A percentile compares a stretch with the other conserved stretches of the same genome.
Evolutionary conservation across 371 early-diverging fungal genomes (phyloP).

Genomic region (Apophysomyces variabilis): DNA sequence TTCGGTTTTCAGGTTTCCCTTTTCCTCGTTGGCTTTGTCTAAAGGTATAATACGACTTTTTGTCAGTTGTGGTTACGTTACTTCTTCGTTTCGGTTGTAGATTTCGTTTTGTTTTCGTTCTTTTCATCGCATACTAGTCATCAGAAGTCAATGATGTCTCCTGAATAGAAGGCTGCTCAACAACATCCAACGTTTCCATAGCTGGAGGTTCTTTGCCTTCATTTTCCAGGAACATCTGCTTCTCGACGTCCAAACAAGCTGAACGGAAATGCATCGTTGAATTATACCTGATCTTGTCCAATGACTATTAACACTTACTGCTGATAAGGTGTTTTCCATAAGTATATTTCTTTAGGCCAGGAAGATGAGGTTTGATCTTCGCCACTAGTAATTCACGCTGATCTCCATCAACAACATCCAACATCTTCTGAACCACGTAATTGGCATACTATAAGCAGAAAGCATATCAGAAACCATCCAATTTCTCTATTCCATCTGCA

Average conservation of each 20-base stretch:
- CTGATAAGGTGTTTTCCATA: constrained; percentile 96
- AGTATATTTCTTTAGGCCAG: constrained; percentile 91
- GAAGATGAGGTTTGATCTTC: constrained; percentile 90
- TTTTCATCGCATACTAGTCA: not conserved
- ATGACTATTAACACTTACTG: constrained; percentile 44
- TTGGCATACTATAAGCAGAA: constrained; percentile 79
- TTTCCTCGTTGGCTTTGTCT: not conserved
- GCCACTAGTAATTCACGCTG: constrained; percentile 84
- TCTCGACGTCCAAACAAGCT: constrained; percentile 5
- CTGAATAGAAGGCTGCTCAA: not conserved
- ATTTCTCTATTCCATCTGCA: not conserved
- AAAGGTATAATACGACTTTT: constrained; percentile 3
- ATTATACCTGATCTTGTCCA: too few relatives aligned
- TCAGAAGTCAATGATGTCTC: not conserved
- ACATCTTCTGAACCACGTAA: constrained; percentile 99
- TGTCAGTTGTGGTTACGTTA: constrained; percentile 6
- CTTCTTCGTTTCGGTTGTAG: not conserved
- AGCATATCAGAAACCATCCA: not conserved
- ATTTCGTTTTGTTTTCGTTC: too few relatives aligned
- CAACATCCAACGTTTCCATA: constrained; percentile 1
- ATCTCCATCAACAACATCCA: constrained; percentile 92
- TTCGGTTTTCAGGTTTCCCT: not conserved
- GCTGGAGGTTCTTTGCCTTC: not conserved
- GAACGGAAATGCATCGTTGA: not conserved
- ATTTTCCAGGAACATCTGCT: constrained; percentile 5